Evolutionary conservation across 345 rosid species (phyloP).

Genomic region (Mangifera indica): DNA sequence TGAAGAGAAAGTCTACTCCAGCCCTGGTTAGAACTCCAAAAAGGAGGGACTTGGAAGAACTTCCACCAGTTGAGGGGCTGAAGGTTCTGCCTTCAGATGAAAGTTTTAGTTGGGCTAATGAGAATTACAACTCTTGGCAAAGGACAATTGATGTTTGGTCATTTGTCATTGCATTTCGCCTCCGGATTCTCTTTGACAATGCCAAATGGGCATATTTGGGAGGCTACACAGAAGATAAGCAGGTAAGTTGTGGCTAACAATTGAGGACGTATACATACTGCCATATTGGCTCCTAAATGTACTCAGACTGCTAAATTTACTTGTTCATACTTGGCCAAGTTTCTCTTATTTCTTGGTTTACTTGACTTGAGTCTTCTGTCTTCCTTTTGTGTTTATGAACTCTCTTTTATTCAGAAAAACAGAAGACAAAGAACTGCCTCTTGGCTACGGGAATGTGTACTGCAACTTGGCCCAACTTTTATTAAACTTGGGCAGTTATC

Average conservation of each 20-base stretch:
- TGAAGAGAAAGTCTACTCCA: slow-evolving; percentile 39
- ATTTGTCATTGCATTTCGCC: slow-evolving; percentile 63
- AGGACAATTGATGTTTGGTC: slow-evolving; percentile 93
- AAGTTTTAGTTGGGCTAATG: slow-evolving; percentile 93
- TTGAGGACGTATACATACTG: neutral
- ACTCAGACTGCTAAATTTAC: neutral
- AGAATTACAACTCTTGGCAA: slow-evolving; percentile 70
- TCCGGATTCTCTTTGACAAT: slow-evolving; percentile 72
- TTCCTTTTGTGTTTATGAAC: slow-evolving; percentile 18
- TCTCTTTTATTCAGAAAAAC: slow-evolving; percentile 50
- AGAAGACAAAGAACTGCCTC: slow-evolving; percentile 73
- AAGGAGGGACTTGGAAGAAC: slow-evolving; percentile 32
- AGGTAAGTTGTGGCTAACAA: slow-evolving; percentile 38
- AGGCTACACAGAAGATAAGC: slow-evolving; percentile 78
- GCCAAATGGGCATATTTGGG: slow-evolving; percentile 85
- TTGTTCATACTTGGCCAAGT: slow-evolving; percentile 8
- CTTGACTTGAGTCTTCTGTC: neutral
- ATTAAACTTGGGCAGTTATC: slow-evolving; percentile 94
- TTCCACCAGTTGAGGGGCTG: slow-evolving; percentile 65
- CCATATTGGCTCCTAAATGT: neutral
- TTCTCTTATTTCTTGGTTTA: neutral
- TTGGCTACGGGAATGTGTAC: slow-evolving; percentile 80
- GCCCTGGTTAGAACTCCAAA: slow-evolving; percentile 43
- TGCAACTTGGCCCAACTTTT: slow-evolving; percentile 98
- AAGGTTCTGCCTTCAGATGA: slow-evolving; percentile 86